Evolutionary conservation across 257 asterid species (phyloP).

Genomic region (Solanum appendiculatum): DNA sequence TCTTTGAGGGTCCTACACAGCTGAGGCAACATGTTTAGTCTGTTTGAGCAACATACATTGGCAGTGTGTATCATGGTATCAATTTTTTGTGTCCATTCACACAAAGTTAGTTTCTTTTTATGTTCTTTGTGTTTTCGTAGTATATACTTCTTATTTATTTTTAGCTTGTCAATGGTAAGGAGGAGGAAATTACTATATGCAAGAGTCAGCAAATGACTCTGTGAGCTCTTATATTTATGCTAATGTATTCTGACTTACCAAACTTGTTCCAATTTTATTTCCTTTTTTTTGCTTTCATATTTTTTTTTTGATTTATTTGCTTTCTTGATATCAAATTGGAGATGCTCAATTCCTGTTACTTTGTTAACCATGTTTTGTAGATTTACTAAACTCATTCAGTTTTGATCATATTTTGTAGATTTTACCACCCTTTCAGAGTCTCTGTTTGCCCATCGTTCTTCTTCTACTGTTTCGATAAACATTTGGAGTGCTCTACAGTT

Average conservation of each 20-base stretch:
- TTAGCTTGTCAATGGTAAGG: background rate
- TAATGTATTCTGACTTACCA: background rate
- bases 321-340: background rate
- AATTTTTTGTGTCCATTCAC: background rate
- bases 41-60: background rate
- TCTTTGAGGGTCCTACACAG: too few relatives aligned
- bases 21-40: too few relatives aligned
- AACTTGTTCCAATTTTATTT: background rate
- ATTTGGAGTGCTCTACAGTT: background rate
- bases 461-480: background rate
- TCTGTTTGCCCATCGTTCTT: background rate
- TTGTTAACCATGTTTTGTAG: background rate
- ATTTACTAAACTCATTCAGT: background rate
- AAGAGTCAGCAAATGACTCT: background rate
- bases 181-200: background rate
- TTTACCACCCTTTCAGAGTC: background rate
- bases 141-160: background rate
- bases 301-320: background rate
- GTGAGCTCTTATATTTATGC: background rate
- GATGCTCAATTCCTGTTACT: background rate
- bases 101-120: background rate
- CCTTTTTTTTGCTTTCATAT: background rate
- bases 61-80: background rate
- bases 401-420: background rate
- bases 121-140: background rate